Conservation (phyloP, 1,284 basidiomycete genomes). For the Blastosporella zonata region DNA sequence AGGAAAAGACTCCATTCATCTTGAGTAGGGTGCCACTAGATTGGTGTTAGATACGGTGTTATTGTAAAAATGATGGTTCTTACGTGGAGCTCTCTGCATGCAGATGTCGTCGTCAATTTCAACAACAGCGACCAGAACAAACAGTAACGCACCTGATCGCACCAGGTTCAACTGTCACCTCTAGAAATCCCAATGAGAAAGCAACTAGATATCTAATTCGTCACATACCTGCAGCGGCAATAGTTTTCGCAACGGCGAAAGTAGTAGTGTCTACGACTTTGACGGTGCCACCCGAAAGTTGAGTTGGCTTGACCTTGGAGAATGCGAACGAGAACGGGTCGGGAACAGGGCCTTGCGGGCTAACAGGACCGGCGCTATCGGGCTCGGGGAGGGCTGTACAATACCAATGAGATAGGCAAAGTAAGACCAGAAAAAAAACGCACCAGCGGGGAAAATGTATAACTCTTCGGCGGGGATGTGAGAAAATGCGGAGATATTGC, state of each 20-base stretch:
- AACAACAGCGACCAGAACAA: constrained; percentile 7
- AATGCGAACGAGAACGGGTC: constrained; percentile 53
- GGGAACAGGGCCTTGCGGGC: constrained; percentile 51
- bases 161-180: constrained; percentile 67
- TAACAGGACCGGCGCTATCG: constrained; percentile 36
- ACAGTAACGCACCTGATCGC: constrained; percentile 48
- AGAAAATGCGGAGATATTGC: constrained; percentile 48
- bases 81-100: constrained; percentile 43
- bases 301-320: constrained; percentile 49
- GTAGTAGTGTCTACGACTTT: constrained; percentile 61
- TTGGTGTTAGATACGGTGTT: constrained; percentile 2
- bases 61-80: constrained; percentile 12
- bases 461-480: constrained; percentile 57
- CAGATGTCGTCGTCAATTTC: constrained; percentile 1
- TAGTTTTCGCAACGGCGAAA: constrained; percentile 51
- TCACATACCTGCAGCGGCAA: constrained; percentile 47
- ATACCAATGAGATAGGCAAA: constrained; percentile 25
- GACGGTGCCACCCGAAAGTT: constrained; percentile 55
- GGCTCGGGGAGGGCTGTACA: constrained; percentile 32
- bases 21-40: constrained; percentile 71
- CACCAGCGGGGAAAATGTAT: constrained; percentile 66
- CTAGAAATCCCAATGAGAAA: constrained; percentile 22
- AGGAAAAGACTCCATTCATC: constrained; percentile 65
- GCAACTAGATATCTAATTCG: not conserved
- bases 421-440: constrained; percentile 6